Percentiles rank a stretch among this genome's conserved stretches.
These are phyloP conservation scores for Phascolomyces articulosus DNA, from an alignment of 371 early-diverging fungal genomes.

Conservation along the genomic window DNA sequence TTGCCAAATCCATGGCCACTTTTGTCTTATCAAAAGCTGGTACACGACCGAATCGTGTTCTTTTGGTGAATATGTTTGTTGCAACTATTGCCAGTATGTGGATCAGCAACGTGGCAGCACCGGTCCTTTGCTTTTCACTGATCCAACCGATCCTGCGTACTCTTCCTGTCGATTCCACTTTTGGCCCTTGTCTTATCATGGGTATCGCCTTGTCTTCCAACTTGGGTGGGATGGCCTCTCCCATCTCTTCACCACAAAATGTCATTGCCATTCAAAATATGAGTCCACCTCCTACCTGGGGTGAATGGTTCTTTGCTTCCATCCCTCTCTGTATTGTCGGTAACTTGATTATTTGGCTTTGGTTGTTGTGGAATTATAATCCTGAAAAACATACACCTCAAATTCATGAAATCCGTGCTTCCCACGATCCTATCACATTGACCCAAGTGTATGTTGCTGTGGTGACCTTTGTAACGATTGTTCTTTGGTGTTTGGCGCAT, in stretches of 20 bases:
- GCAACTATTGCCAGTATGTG: conserved; percentile 96
- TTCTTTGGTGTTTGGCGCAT: conserved; percentile 77
- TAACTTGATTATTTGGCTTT: conserved; percentile 74
- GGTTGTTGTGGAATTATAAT: conserved; percentile 62
- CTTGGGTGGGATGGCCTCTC: conserved; percentile 87
- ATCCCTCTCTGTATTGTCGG: conserved; percentile 67
- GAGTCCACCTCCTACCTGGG: conserved; percentile 75
- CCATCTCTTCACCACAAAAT: conserved; percentile 86
- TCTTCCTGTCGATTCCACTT: conserved; percentile 64
- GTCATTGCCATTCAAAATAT: conserved; percentile 76
- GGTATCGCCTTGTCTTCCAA: conserved; percentile 87
- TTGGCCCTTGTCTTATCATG: conserved; percentile 74
- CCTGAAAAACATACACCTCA: conserved; percentile 65
- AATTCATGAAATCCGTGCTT: conserved; percentile 58
- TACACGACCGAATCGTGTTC: conserved; percentile 77
- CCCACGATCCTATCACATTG: conserved; percentile 58
- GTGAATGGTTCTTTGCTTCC: conserved; percentile 64
- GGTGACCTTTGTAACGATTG: conserved; percentile 72
- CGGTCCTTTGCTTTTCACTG: conserved; percentile 94
- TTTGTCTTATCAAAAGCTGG: conserved; percentile 90
- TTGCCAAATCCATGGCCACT: conserved; percentile 91
- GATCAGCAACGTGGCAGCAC: conserved; percentile 98
- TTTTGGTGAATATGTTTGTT: conserved; percentile 93
- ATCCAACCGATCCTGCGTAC: conserved; percentile 85
- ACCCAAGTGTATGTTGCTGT: conserved; percentile 66